A percentile compares a stretch with the other conserved stretches of the same genome.
Evolutionary conservation across 805 yeast genomes (phyloP).

Genomic region (Cyberlindnera sargentensis): DNA sequence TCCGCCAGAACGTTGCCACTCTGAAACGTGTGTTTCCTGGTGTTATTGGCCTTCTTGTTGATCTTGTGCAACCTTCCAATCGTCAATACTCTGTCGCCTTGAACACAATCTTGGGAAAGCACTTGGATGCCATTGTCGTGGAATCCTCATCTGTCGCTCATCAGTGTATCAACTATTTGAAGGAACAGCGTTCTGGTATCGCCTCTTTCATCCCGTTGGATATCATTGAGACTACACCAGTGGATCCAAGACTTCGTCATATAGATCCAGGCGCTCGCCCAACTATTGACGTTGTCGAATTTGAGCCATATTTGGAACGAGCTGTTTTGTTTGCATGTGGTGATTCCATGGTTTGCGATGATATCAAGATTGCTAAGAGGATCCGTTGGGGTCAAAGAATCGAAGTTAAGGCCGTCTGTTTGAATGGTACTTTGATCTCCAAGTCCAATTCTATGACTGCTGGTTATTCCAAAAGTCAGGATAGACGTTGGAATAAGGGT

Average conservation of each 20-base stretch:
- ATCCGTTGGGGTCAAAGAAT: slow-evolving; percentile 61
- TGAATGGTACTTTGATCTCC: slow-evolving; percentile 81
- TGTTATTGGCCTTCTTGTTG: slow-evolving; percentile 74
- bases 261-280: slow-evolving; percentile 52
- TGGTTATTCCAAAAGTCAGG: slow-evolving; percentile 50
- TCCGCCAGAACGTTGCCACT: slow-evolving; percentile 66
- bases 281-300: slow-evolving; percentile 66
- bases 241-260: slow-evolving; percentile 48
- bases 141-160: slow-evolving; percentile 63
- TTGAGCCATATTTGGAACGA: slow-evolving; percentile 57
- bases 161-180: slow-evolving; percentile 70
- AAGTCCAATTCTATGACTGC: slow-evolving; percentile 91
- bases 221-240: slow-evolving; percentile 52
- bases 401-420: slow-evolving; percentile 63
- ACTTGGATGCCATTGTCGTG: slow-evolving; percentile 79
- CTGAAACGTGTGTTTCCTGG: slow-evolving; percentile 76
- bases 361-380: slow-evolving; percentile 56
- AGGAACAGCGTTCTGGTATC: slow-evolving; percentile 78
- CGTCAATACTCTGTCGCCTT: slow-evolving; percentile 68
- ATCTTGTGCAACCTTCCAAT: slow-evolving; percentile 70
- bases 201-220: slow-evolving; percentile 89
- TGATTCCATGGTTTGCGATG: slow-evolving; percentile 71
- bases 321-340: slow-evolving; percentile 81
- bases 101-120: slow-evolving; percentile 68
- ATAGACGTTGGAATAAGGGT: slow-evolving; percentile 69